A percentile compares a stretch with the other conserved stretches of the same genome.
These are phyloP conservation scores for Lichtheimia hyalospora DNA, from an alignment of 371 early-diverging fungal genomes.

Conservation along the genomic window DNA sequence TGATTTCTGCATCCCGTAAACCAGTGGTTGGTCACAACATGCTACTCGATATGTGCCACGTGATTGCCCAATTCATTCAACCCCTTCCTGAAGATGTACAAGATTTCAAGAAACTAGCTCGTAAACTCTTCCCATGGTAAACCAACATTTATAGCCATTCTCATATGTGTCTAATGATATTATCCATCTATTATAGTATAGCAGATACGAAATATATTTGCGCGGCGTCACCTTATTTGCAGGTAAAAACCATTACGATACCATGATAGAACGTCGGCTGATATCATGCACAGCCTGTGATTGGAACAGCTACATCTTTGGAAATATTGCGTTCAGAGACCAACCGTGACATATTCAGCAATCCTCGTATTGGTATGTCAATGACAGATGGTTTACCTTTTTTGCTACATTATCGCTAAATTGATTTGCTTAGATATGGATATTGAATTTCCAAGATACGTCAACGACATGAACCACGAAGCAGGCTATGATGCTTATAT, in stretches of 20 bases:
- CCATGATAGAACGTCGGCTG: no score
- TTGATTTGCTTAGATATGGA: constrained; percentile 30
- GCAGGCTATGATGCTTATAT: constrained; percentile 91
- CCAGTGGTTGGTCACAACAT: constrained; percentile 86
- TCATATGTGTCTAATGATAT: neutral
- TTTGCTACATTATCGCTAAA: neutral
- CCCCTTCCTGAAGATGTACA: constrained; percentile 64
- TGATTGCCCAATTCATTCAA: constrained; percentile 68
- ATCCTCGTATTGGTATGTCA: constrained; percentile 54
- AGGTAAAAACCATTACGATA: constrained; percentile 19
- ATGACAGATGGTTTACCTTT: neutral
- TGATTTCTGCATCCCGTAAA: constrained; percentile 66
- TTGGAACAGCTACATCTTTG: constrained; percentile 34
- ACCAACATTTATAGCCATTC: neutral
- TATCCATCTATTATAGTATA: constrained; percentile 44
- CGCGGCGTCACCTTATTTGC: constrained; percentile 52
- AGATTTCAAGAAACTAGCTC: constrained; percentile 61
- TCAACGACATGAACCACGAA: constrained; percentile 69
- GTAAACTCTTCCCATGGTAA: constrained; percentile 59
- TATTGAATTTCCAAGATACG: constrained; percentile 38
- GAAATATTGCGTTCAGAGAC: constrained; percentile 46
- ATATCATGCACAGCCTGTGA: constrained; percentile 14
- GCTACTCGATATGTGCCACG: constrained; percentile 77
- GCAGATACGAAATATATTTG: constrained; percentile 83
- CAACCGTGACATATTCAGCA: constrained; percentile 34